phyloP scores from a whole-genome alignment of 1,284 basidiomycete species.

The Pyrrhoderma noxium region DNA sequence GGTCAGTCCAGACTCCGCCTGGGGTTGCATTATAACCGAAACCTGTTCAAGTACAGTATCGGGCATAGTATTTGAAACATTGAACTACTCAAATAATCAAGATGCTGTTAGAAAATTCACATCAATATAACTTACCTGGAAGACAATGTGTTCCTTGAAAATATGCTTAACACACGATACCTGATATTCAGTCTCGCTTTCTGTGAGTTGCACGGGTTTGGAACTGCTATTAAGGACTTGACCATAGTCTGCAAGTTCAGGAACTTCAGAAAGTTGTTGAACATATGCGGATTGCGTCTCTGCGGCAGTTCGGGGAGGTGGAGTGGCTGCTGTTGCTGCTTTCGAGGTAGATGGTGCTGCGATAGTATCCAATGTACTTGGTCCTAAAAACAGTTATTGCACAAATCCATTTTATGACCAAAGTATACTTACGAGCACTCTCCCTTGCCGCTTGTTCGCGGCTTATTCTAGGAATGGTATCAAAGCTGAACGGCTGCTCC shows the following conservation, averaged over 20 bases:
- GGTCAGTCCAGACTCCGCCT: constrained; percentile 67
- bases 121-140: constrained; percentile 60
- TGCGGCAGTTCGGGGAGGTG: constrained; percentile 65
- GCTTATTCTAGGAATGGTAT: constrained; percentile 85
- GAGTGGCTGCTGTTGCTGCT: constrained; percentile 42
- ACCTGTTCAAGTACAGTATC: constrained; percentile 96
- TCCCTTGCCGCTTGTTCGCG: constrained; percentile 84
- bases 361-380: constrained; percentile 77
- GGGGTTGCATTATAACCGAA: constrained; percentile 86
- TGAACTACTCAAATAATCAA: constrained; percentile 56
- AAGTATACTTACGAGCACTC: constrained; percentile 57
- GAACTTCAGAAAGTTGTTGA: constrained; percentile 78
- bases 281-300: constrained; percentile 84
- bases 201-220: constrained; percentile 82
- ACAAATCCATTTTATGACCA: not conserved
- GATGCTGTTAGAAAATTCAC: not conserved
- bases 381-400: constrained; percentile 39
- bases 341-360: constrained; percentile 61
- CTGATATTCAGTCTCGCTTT: constrained; percentile 97
- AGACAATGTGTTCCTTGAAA: constrained; percentile 93
- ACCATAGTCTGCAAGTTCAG: constrained; percentile 85
- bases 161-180: constrained; percentile 96
- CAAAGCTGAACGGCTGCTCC: constrained; percentile 69
- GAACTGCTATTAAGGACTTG: constrained; percentile 81
- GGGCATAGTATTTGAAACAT: constrained; percentile 97